phyloP scores from a whole-genome alignment of 192 early-diverging fungal species.

The Oehlia diaphana region DNA sequence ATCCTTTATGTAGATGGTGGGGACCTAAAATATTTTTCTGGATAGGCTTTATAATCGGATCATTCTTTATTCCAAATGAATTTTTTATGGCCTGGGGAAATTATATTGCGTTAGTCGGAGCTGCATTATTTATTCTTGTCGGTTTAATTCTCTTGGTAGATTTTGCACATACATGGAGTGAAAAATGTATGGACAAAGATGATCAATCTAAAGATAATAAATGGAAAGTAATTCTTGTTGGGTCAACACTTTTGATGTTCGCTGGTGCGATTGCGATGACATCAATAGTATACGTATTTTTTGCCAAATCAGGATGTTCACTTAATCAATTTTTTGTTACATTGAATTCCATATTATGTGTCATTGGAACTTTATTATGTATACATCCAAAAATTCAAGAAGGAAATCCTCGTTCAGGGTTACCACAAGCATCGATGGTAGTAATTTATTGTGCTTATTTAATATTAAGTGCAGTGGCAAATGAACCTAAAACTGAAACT shows the following conservation, averaged over 20 bases:
- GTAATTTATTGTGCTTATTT: slow-evolving; percentile 91
- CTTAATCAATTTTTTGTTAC: slow-evolving; percentile 95
- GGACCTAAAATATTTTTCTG: slow-evolving; percentile 69
- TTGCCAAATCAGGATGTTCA: slow-evolving; percentile 73
- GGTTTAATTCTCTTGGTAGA: slow-evolving; percentile 94
- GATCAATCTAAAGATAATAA: slow-evolving; percentile 74
- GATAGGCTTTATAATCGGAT: slow-evolving; percentile 67
- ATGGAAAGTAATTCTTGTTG: slow-evolving; percentile 81
- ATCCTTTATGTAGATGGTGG: slow-evolving; percentile 56
- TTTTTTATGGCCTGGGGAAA: slow-evolving; percentile 88
- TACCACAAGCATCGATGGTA: slow-evolving; percentile 94
- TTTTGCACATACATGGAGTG: slow-evolving; percentile 90
- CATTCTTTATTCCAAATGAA: slow-evolving; percentile 92
- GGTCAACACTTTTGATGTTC: slow-evolving; percentile 71
- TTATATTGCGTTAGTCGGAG: slow-evolving; percentile 82
- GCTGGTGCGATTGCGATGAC: slow-evolving; percentile 71
- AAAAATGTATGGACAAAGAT: slow-evolving; percentile 81
- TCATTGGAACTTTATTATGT: slow-evolving; percentile 63
- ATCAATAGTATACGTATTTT: slow-evolving; percentile 81
- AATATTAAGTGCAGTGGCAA: slow-evolving; percentile 80
- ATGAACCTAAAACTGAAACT: slow-evolving; percentile 49
- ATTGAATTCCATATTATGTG: slow-evolving; percentile 80
- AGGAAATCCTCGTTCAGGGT: slow-evolving; percentile 83
- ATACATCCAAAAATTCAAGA: slow-evolving; percentile 86
- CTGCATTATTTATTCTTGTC: slow-evolving; percentile 88